A percentile compares a stretch with the other conserved stretches of the same genome.
Conservation (phyloP, 495 filamentous ascomycete genomes). For the Corynascus novoguineensis region DNA sequence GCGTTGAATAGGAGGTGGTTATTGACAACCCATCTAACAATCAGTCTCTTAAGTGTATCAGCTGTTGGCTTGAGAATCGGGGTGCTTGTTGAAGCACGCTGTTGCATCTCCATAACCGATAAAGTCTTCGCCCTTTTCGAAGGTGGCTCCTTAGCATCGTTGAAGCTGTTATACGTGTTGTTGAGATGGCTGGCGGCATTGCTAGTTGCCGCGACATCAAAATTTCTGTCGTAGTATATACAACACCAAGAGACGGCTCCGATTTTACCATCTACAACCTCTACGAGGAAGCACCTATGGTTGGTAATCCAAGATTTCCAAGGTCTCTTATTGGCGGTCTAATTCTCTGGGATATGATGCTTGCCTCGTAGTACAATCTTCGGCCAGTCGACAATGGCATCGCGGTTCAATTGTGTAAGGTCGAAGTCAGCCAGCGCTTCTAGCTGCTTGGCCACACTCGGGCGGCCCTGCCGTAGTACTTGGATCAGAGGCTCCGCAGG, state of each 20-base stretch:
- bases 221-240: not conserved
- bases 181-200: not conserved
- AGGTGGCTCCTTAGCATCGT: not conserved
- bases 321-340: not conserved
- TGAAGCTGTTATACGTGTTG: not conserved
- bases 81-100: not conserved
- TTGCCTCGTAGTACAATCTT: not conserved
- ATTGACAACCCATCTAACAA: not conserved
- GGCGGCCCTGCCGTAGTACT: not conserved
- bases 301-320: not conserved
- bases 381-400: not conserved
- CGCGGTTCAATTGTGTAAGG: not conserved
- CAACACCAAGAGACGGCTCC: not conserved
- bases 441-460: not conserved
- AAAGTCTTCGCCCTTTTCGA: not conserved
- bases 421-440: not conserved
- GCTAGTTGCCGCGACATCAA: not conserved
- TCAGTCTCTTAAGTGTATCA: not conserved
- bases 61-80: not conserved
- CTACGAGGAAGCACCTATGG: not conserved
- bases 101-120: not conserved
- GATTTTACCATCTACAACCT: not conserved
- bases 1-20: not conserved
- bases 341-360: not conserved
- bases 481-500: not conserved